Conservation (phyloP, 169 alveolate species). For the Babesia sp. region DNA sequence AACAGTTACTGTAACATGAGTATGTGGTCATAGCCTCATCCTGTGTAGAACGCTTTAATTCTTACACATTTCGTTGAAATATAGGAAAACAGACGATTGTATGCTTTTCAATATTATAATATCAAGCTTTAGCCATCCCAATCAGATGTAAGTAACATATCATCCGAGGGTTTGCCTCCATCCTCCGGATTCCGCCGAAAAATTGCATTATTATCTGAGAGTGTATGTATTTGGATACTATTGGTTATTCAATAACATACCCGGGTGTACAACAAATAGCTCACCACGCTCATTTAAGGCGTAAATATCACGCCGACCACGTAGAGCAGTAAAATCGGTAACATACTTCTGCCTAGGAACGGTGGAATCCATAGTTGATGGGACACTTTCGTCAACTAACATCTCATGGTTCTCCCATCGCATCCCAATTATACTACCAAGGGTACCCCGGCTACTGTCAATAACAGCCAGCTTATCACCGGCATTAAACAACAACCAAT, state of each 20-base stretch:
- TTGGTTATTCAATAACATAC: conserved; percentile 6
- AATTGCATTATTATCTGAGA: neutral
- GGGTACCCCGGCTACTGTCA: conserved; percentile 3
- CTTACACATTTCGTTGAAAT: too few species aligned
- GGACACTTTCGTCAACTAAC: neutral
- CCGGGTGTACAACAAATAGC: conserved; percentile 60
- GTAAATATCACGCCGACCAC: conserved; percentile 31
- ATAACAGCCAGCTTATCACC: conserved; percentile 33
- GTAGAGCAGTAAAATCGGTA: conserved; percentile 55
- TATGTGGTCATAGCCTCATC: too few species aligned
- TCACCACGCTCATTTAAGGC: conserved; percentile 49
- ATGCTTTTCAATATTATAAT: too few species aligned
- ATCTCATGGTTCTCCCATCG: conserved; percentile 10
- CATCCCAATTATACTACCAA: neutral
- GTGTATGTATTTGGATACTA: neutral
- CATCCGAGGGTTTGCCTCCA: neutral
- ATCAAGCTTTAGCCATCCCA: too few species aligned
- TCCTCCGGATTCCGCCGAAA: neutral
- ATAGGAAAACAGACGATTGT: too few species aligned
- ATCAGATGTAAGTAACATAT: too few species aligned
- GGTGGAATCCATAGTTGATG: neutral
- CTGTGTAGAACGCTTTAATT: too few species aligned
- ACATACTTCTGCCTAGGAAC: neutral
- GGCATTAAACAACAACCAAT: conserved; percentile 24
- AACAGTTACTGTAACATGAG: too few species aligned